Base-by-base conservation (phyloP, 2,329 filamentous ascomycete genomes). In the Phaeoacremonium minimum region DNA sequence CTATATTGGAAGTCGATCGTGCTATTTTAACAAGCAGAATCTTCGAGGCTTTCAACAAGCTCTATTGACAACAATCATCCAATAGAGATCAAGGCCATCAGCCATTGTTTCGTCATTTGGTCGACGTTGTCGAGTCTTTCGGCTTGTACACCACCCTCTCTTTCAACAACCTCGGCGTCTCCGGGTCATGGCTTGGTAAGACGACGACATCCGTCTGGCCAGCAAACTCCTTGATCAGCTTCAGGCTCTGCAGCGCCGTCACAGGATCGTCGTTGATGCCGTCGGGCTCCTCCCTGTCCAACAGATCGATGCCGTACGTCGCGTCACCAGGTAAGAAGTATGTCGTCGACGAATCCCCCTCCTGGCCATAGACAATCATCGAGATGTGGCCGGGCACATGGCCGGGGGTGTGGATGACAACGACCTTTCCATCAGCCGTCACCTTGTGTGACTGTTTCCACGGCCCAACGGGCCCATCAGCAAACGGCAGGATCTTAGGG, bases 321-420 rank as follows among this genome's bases (percentile, higher is more conserved):
- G 56, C 53, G 37, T 60, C 55, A 1, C 53, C 50, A 2, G 52
- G 42, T 14, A 58, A 44, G 5, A 56, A 41, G 30, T 55, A 58
- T 13, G 40, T 56, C 30, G 40, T 45, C 2, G 34, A 41, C 35
- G 48, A 56, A 3, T 53, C 60, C 4, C 32, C 12, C 14, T 37
- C 34, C n/a, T n/a, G n/a, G 28, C 35, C 38, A 11, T 31, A 28
- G 2, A 46, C 38, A 6, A 19, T 26, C 28, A 61, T 15, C 6
- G 50, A 52, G 8, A 59, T 41, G 36, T 61, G 58, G 0, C 58
- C 57, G 2, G 50, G 50, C 5, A 58, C 53, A 37, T 61, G 57
- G 6, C 58, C 58, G 9, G 57, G 53, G 5, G 58, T 61, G 30
- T 56, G 50, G 2, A 61, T 53, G 6, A 49, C 50, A 1, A 52